Evolutionary conservation across 306 rosid genomes (phyloP), one percentile per base, ranked within the genome.

Genomic region (Cyclanthera cordifolia): DNA sequence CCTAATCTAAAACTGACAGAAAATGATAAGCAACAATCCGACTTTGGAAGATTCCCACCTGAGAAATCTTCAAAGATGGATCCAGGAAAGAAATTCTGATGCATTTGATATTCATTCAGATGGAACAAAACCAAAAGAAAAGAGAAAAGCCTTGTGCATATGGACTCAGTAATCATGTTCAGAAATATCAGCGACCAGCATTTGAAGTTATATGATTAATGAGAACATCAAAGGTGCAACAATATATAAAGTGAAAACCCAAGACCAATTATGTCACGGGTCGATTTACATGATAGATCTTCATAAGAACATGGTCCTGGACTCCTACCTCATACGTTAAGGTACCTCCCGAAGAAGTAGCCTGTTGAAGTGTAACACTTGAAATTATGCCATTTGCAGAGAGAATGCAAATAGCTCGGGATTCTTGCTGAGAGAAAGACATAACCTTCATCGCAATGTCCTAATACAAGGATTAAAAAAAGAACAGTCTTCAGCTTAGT

Each of bases 371-470:
- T 14, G 93, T 84, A 34, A 84, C 93, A 81, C 77, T 87, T 34
- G 89, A 84, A 74, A 87, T 84, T 37, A 85, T 79, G 49, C 93
- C 93, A 60, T 79, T 87, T 28, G 89, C 93, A 49, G 89, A 75
- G 54, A 87, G 93, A 76, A 87, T 79, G 72, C 89, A 27, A 27
- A 27, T 27, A 27, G 30, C 30, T 27, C 30, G 30, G 2, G 43
- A 37, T 37, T 37, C 43, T 51, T 75, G 83, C 58, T 80, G 87
- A 60, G 87, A 82, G 80, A 84, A 76, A 56, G 85, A 81, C 93
- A 87, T 87, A 45, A 87, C 75, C 81, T 84, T 87, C 87, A 84
- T 82, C 19, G 76, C 77, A 73, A 87, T 75, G 81, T 87, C 93
- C 93, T 87, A 71, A 17, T 67, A 76, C 63, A 41, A 53, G 59